Evolutionary conservation across 306 rosid genomes (phyloP).

Genomic region (Cucurbita argyrosperma): DNA sequence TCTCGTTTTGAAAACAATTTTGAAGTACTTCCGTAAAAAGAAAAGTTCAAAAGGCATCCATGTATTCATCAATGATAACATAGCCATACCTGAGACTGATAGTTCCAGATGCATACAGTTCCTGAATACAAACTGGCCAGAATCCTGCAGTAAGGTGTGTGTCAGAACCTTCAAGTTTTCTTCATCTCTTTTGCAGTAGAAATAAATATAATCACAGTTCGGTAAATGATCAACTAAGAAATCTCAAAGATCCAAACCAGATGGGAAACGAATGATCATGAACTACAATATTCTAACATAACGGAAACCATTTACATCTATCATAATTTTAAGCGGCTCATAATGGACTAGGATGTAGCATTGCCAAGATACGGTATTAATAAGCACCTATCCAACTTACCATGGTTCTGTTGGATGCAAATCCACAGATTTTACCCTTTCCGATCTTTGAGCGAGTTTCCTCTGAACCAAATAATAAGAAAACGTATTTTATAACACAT

Average conservation of each 20-base stretch:
- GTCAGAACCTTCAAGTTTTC: not conserved
- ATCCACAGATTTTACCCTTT: constrained; percentile 92
- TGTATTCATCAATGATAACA: not conserved
- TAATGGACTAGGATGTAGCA: not conserved
- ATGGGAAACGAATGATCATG: not conserved
- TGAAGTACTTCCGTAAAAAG: not conserved
- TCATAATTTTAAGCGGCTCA: not conserved
- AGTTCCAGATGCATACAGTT: constrained; percentile 85
- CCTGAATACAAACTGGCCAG: constrained; percentile 93
- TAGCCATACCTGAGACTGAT: constrained; percentile 71
- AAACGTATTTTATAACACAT: constrained; percentile 2
- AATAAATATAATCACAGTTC: not conserved
- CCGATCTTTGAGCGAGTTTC: constrained; percentile 55
- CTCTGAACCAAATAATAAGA: constrained; percentile 22
- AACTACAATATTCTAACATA: not conserved
- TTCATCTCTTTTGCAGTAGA: not conserved
- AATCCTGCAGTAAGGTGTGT: constrained; percentile 44
- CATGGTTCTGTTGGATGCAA: constrained; percentile 99
- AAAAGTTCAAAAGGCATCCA: not conserved
- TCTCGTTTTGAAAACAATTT: not conserved
- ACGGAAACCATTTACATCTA: not conserved
- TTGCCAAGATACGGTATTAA: not conserved
- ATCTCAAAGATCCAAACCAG: not conserved
- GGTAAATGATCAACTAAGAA: not conserved
- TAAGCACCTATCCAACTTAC: constrained; percentile 26